phyloP scores from a whole-genome alignment of 345 rosid species.

The Sapria himalayana region DNA sequence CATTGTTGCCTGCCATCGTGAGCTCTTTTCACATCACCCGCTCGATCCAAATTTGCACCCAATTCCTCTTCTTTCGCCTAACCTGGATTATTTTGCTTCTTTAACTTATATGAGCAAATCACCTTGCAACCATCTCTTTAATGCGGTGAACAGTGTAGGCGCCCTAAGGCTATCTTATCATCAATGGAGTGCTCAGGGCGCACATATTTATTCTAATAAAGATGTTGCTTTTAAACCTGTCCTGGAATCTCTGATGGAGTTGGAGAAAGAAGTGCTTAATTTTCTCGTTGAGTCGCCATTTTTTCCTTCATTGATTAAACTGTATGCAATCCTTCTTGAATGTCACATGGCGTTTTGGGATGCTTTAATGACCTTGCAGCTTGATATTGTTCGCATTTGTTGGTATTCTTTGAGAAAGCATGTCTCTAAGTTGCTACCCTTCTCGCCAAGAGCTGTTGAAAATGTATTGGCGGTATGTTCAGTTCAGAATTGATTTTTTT shows the following conservation, averaged over 20 bases:
- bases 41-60: slow-evolving; percentile 23
- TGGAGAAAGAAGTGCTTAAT: slow-evolving; percentile 40
- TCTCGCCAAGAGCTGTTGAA: slow-evolving; percentile 29
- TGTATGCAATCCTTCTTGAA: slow-evolving; percentile 37
- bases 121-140: slow-evolving; percentile 15
- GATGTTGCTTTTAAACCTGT: slow-evolving; percentile 19
- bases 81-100: slow-evolving; percentile 28
- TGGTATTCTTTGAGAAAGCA: slow-evolving; percentile 48
- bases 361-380: slow-evolving; percentile 22
- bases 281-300: slow-evolving; percentile 31
- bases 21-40: slow-evolving; percentile 21
- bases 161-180: slow-evolving; percentile 41
- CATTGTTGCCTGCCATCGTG: slow-evolving; percentile 18
- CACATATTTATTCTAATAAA: slow-evolving; percentile 16
- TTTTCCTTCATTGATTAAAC: slow-evolving; percentile 21
- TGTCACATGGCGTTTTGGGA: slow-evolving; percentile 58
- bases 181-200: slow-evolving; percentile 54
- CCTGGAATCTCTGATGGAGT: slow-evolving; percentile 28
- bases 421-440: slow-evolving; percentile 26
- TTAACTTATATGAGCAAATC: slow-evolving; percentile 13
- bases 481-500: slow-evolving; percentile 1
- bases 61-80: slow-evolving; percentile 40
- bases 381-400: slow-evolving; percentile 27
- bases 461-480: slow-evolving; percentile 31
- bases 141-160: slow-evolving; percentile 36